Base-by-base conservation (phyloP, 768 basidiomycete species). In the Lentinula aciculospora region DNA sequence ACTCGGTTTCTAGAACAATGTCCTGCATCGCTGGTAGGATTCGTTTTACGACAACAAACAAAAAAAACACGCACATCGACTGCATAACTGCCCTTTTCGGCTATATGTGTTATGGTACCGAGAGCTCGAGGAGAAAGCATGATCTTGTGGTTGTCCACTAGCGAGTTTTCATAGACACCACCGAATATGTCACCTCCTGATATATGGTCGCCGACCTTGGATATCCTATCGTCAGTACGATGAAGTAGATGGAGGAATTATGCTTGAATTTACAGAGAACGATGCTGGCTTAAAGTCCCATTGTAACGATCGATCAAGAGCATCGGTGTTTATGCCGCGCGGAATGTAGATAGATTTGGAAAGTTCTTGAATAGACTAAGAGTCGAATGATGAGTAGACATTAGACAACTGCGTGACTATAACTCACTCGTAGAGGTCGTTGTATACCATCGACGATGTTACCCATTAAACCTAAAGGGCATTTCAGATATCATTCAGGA, bases 291-390 rank as follows among this genome's bases (percentile, higher is more conserved):
- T 89, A 71, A 98, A 99, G 70, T 99, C 97, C 97, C 97, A 99
- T 69, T 92, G 78, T 61, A 94, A 72, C 19, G 79, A 79, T 50
- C 97, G 86, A 69, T 94, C 92, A 27, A 99, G 83, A 25, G 95
- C 91, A 62, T 95, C 86, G 32, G 97, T 98, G 74, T 98, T 98
- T 73, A 99, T 98, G 57, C 97, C 97, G 66, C 94, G 89, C 62
- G 97, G 97, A 61, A 99, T 98, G 74, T 99, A 99, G 67, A 99
- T 99, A n/a, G 94, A 97, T 66, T 98, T 89, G 45, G 97, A 98
- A 40, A 92, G 81, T 67, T 97, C 92, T 84, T 94, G 94, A 64
- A 99, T 99, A 34, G 89, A 85, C 87, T 83, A 68, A 37, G 47
- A 58, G 44, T 53, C 56, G 56, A 63, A 31, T 23, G 40, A 21